These are phyloP conservation scores for Lachnellula arida DNA, from an alignment of 2,329 filamentous ascomycete species.

Conservation along the genomic window DNA sequence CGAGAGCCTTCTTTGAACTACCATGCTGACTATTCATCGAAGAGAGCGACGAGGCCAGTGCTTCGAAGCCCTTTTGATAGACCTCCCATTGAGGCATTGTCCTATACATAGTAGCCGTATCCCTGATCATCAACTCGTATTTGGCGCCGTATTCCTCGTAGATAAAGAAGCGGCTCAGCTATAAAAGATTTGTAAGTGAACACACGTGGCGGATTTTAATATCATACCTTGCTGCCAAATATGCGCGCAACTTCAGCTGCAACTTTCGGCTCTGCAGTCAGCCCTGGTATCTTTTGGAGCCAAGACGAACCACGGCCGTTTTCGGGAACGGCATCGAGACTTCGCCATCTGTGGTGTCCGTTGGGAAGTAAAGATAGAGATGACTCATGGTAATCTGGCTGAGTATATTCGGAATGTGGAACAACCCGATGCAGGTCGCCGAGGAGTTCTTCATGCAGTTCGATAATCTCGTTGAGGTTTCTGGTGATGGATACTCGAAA, in stretches of 20 bases:
- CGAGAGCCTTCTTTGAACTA: constrained; percentile 69
- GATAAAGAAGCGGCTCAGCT: constrained; percentile 77
- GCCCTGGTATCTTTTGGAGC: constrained; percentile 44
- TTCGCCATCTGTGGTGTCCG: constrained; percentile 45
- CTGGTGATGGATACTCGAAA: constrained; percentile 70
- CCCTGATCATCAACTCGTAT: constrained; percentile 79
- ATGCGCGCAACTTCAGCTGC: constrained; percentile 57
- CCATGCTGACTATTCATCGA: constrained; percentile 61
- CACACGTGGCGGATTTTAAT: background rate
- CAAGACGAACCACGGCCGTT: constrained; percentile 36
- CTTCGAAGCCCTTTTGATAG: constrained; percentile 82
- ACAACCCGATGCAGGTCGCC: constrained; percentile 66
- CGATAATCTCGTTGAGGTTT: constrained; percentile 74
- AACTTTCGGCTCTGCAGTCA: constrained; percentile 54
- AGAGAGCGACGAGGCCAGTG: constrained; percentile 68
- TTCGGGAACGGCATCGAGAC: constrained; percentile 32
- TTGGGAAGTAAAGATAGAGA: constrained; percentile 1
- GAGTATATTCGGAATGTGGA: constrained; percentile 61
- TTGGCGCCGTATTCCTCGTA: constrained; percentile 93
- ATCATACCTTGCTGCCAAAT: constrained; percentile 53
- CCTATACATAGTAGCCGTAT: constrained; percentile 65
- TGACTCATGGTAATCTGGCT: constrained; percentile 33
- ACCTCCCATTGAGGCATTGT: constrained; percentile 69
- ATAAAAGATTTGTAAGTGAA: constrained; percentile 1
- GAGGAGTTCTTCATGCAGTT: constrained; percentile 78